Conservation (phyloP, 148 eudicot genomes). For the Fallopia convolvulus region DNA sequence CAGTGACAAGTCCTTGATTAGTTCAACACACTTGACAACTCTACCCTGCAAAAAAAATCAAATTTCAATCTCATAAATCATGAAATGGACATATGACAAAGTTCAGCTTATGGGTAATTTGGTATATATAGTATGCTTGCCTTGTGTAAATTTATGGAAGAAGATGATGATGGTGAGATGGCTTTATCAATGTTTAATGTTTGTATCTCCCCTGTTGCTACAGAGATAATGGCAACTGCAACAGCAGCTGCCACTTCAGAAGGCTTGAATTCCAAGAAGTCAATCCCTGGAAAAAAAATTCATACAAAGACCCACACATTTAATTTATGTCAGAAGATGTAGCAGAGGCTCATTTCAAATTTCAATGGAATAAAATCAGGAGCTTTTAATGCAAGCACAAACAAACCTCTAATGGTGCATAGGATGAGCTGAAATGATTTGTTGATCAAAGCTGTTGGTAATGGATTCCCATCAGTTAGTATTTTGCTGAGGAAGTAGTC, state of each 20-base stretch:
- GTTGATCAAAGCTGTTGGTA: constrained; percentile 28
- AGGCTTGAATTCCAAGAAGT: constrained; percentile 69
- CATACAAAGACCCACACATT: constrained; percentile 15
- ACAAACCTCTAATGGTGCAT: constrained; percentile 50
- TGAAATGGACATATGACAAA: background rate
- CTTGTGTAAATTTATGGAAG: constrained; percentile 41
- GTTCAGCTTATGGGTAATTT: background rate
- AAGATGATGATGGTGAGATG: constrained; percentile 14
- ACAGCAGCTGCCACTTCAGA: constrained; percentile 73
- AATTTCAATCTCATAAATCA: background rate
- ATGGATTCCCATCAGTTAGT: constrained; percentile 19
- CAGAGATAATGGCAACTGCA: constrained; percentile 26
- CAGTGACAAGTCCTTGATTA: constrained; percentile 38
- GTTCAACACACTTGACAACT: constrained; percentile 42
- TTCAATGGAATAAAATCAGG: background rate
- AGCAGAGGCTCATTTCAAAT: background rate
- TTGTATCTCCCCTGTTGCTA: constrained; percentile 35
- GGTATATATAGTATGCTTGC: constrained; percentile 11
- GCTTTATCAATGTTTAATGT: constrained; percentile 35
- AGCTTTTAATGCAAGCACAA: background rate
- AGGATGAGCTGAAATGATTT: constrained; percentile 57
- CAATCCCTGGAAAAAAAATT: constrained; percentile 56
- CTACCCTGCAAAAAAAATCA: constrained; percentile 37
- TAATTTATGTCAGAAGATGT: background rate
- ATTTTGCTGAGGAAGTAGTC: constrained; percentile 44